A percentile compares a stretch with the other conserved stretches of the same genome.
Conservation (phyloP, 164 flowering plant genomes). For the Vitis vinifera region ASM3070453v1 NC_081816.1:846501-847000, state of each 20-base stretch:
- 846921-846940: not conserved
- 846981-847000: too few relatives aligned
- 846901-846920: slow-evolving; percentile 8
- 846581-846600: not conserved
- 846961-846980: too few relatives aligned
- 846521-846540: too few relatives aligned
- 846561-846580: not conserved
- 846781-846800: slow-evolving; percentile 49
- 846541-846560: too few relatives aligned
- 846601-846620: too few relatives aligned
- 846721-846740: not conserved
- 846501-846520: too few relatives aligned
- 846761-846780: slow-evolving; percentile 53
- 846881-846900: slow-evolving; percentile 7
- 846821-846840: slow-evolving; percentile 26
- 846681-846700: too few relatives aligned
- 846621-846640: too few relatives aligned
- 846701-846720: not conserved
- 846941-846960: too few relatives aligned
- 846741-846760: slow-evolving; percentile 52
- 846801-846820: slow-evolving; percentile 35
- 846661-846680: not conserved
- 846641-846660: not conserved
- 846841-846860: slow-evolving; percentile 14
- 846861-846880: slow-evolving; percentile 7